A percentile compares a stretch with the other conserved stretches of the same genome.
Conservation (phyloP, 1,284 basidiomycete genomes). For the Boletus semigastroideus region DNA sequence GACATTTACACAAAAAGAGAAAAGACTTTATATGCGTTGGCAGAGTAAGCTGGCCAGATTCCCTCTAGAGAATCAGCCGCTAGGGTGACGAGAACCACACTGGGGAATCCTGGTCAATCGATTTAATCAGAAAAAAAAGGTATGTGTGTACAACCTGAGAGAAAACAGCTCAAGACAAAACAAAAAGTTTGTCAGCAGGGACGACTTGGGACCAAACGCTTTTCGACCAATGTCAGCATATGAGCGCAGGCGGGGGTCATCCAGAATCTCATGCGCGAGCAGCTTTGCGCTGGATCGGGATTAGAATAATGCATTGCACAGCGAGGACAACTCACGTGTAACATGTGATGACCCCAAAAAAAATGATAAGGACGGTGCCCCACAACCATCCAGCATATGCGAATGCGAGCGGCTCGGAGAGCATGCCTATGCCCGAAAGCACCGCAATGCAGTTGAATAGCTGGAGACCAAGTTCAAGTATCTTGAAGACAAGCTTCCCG, state of each 20-base stretch:
- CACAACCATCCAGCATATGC: constrained; percentile 84
- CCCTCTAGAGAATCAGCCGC: constrained; percentile 84
- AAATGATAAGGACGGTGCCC: constrained; percentile 72
- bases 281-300: constrained; percentile 69
- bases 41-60: constrained; percentile 65
- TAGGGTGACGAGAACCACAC: constrained; percentile 82
- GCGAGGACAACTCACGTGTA: constrained; percentile 67
- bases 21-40: constrained; percentile 74
- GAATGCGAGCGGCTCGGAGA: constrained; percentile 88
- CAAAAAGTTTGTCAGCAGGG: constrained; percentile 65
- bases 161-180: constrained; percentile 88
- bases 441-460: constrained; percentile 91
- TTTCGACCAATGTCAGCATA: constrained; percentile 89
- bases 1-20: constrained; percentile 67
- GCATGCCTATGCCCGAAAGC: constrained; percentile 85
- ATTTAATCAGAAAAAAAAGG: not conserved
- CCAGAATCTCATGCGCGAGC: constrained; percentile 71
- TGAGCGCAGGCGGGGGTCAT: constrained; percentile 70
- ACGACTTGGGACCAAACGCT: constrained; percentile 78
- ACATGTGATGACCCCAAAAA: constrained; percentile 80
- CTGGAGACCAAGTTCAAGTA: constrained; percentile 37
- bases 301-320: constrained; percentile 3
- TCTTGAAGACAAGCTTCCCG: not conserved
- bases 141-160: constrained; percentile 53
- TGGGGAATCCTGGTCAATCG: constrained; percentile 28